A percentile compares a stretch with the other conserved stretches of the same genome.
phyloP scores from a whole-genome alignment of 2,329 filamentous ascomycete genomes.

The Scedosporium apiospermum region DNA sequence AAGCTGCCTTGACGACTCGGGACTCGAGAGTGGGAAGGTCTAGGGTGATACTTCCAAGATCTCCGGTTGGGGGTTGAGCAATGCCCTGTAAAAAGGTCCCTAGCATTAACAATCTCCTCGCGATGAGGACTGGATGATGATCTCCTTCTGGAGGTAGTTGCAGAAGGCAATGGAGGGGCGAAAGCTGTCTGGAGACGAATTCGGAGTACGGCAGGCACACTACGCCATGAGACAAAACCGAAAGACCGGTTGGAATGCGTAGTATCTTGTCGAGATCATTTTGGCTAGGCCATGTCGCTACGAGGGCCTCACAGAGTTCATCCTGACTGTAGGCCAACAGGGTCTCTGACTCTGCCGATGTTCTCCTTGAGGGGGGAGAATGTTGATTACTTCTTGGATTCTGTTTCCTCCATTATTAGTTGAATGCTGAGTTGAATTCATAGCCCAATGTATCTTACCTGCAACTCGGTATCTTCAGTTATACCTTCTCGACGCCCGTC shows the following conservation, averaged over 20 bases:
- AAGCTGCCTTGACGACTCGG: not conserved
- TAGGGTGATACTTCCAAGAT: not conserved
- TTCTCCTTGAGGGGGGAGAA: not conserved
- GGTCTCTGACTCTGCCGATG: not conserved
- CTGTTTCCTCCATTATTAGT: not conserved
- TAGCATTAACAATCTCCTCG: not conserved
- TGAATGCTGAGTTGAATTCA: not conserved
- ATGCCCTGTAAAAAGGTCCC: not conserved
- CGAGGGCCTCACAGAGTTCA: not conserved
- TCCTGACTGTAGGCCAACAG: not conserved
- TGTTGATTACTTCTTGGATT: not conserved
- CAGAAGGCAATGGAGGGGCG: not conserved
- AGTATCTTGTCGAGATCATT: not conserved
- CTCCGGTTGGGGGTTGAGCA: not conserved
- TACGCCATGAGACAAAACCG: not conserved
- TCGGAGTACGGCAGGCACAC: not conserved
- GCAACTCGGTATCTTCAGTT: no score
- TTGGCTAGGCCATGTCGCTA: not conserved
- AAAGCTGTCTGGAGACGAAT: not conserved
- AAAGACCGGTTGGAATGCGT: not conserved
- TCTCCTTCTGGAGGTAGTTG: not conserved
- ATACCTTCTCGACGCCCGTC: not conserved
- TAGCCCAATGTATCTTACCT: no score
- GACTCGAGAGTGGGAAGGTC: not conserved
- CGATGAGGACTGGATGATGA: not conserved